Evolutionary conservation across 306 rosid genomes (phyloP).

Genomic region (Begonia masoniana): DNA sequence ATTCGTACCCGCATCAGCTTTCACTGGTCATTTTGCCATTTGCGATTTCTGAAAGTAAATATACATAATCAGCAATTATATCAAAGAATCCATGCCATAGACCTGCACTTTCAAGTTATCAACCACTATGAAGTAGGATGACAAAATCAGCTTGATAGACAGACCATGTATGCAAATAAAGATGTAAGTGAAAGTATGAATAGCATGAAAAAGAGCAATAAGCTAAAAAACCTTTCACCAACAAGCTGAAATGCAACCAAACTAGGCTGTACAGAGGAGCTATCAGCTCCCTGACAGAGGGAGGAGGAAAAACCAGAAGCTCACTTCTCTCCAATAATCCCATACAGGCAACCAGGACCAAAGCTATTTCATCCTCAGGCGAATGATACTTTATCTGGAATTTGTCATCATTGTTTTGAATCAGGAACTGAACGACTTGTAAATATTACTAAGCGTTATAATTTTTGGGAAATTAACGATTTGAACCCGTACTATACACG

Average conservation of each 20-base stretch:
- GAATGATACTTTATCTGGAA: constrained; percentile 70
- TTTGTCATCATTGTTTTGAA: constrained; percentile 16
- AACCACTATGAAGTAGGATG: too few relatives aligned
- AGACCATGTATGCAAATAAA: too few relatives aligned
- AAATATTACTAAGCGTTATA: too few relatives aligned
- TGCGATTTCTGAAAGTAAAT: constrained; percentile 55
- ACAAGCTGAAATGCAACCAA: constrained; percentile 97
- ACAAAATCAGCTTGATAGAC: too few relatives aligned
- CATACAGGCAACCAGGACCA: constrained; percentile 98
- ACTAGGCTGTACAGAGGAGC: constrained; percentile 91
- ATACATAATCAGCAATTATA: not conserved
- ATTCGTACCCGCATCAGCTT: constrained; percentile 82
- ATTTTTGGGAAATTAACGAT: too few relatives aligned
- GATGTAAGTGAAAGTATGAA: too few relatives aligned
- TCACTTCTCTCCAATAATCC: constrained; percentile 94
- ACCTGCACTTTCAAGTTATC: not conserved
- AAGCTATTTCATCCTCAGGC: constrained; percentile 97
- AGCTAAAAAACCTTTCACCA: constrained; percentile 43
- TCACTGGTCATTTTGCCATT: constrained; percentile 83
- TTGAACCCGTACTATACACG: too few relatives aligned
- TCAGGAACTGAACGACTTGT: too few relatives aligned
- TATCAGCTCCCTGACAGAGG: constrained; percentile 97
- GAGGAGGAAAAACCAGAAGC: constrained; percentile 98
- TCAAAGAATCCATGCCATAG: not conserved
- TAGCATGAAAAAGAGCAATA: too few relatives aligned